phyloP scores from a whole-genome alignment of 75 land plant genomes.

The Adiantum capillusveneris region DNA sequence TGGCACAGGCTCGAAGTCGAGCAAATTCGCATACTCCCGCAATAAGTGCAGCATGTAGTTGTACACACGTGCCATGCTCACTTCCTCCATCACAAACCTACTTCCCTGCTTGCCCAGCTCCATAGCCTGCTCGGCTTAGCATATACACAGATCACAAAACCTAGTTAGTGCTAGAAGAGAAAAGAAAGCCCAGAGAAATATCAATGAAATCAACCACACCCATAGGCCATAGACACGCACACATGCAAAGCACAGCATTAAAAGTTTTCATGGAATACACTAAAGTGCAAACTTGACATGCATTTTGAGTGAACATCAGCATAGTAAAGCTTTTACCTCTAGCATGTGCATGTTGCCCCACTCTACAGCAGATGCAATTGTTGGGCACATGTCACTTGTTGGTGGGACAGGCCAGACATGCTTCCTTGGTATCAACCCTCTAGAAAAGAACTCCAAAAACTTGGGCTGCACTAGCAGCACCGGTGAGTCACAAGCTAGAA shows the following conservation, averaged over 20 bases:
- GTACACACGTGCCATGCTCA: constrained; percentile 30
- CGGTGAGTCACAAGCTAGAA: constrained; percentile 59
- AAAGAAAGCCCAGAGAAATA: too few relatives aligned
- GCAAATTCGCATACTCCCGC: constrained; percentile 22
- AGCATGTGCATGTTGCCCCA: constrained; percentile 41
- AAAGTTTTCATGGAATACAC: too few relatives aligned
- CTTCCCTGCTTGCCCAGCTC: constrained; percentile 21
- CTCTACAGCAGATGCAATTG: constrained; percentile 48
- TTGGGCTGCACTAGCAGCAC: constrained; percentile 32
- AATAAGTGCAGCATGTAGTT: constrained; percentile 39
- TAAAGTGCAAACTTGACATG: too few relatives aligned
- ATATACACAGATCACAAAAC: too few relatives aligned
- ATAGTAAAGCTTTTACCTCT: neutral
- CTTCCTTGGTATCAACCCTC: constrained; percentile 36
- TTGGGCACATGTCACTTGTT: constrained; percentile 26
- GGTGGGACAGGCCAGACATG: constrained; percentile 51
- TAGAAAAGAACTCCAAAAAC: constrained; percentile 47
- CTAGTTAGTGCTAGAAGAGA: too few relatives aligned
- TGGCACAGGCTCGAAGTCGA: constrained; percentile 16
- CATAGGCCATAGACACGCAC: too few relatives aligned
- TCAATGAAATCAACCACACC: too few relatives aligned
- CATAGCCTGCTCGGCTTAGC: constrained; percentile 10
- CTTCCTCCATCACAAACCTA: constrained; percentile 11
- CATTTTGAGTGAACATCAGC: too few relatives aligned
- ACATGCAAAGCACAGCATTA: too few relatives aligned